A percentile compares a stretch with the other conserved stretches of the same genome.
Conservation (phyloP, 2,329 filamentous ascomycete species). For the Diaporthe sp. region DNA sequence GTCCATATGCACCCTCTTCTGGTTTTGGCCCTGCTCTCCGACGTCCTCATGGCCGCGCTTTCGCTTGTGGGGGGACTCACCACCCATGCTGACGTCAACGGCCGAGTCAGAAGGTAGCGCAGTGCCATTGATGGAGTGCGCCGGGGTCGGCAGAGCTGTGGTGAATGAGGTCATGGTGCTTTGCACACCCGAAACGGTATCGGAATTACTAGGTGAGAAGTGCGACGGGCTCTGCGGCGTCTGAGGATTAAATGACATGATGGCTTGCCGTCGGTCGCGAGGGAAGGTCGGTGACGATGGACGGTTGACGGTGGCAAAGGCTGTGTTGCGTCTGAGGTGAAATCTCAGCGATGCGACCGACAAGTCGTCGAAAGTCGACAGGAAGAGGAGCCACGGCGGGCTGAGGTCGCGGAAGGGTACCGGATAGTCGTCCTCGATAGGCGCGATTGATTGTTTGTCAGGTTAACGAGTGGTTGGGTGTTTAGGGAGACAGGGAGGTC, state of each 20-base stretch:
- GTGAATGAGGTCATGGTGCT: constrained; percentile 65
- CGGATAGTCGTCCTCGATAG: constrained; percentile 5
- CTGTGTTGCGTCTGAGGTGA: background rate
- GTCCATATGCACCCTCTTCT: constrained; percentile 74
- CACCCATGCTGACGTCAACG: constrained; percentile 60
- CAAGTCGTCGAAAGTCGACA: background rate
- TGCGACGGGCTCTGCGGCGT: constrained; percentile 77
- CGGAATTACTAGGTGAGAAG: constrained; percentile 67
- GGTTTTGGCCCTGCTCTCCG: constrained; percentile 61
- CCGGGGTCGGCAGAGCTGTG: constrained; percentile 71
- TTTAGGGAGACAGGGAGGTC: constrained; percentile 27
- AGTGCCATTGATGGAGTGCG: constrained; percentile 72
- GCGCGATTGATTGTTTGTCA: constrained; percentile 12
- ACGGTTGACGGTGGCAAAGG: constrained; percentile 17
- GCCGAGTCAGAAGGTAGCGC: constrained; percentile 57
- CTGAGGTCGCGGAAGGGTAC: constrained; percentile 6
- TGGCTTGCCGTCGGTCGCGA: constrained; percentile 45
- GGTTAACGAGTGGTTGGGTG: constrained; percentile 11
- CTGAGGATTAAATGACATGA: constrained; percentile 76
- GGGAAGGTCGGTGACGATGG: constrained; percentile 14
- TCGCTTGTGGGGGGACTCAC: constrained; percentile 70
- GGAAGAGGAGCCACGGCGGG: constrained; percentile 30
- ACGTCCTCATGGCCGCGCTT: constrained; percentile 70
- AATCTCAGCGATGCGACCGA: constrained; percentile 20
- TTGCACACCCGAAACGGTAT: constrained; percentile 63